Evolutionary conservation across 2,329 filamentous ascomycete species (phyloP), one percentile per base, ranked within the genome.

Genomic region (Ophiocordyceps robertsii): DNA sequence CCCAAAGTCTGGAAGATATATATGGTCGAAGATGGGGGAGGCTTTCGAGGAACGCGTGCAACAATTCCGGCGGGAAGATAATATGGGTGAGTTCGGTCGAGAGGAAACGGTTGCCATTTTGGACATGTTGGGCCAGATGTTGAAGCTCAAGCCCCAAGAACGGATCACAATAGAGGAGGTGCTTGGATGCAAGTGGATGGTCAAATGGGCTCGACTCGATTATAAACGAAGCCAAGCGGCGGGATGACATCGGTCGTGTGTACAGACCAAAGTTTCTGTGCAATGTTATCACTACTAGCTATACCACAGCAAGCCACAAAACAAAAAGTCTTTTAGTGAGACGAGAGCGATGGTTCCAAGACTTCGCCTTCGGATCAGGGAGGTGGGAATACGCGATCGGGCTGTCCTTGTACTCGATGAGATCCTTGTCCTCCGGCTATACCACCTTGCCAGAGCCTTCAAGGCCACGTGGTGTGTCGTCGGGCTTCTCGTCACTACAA

Each of bases 401-500:
- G 29, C 40, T 41, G 27, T 41, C 31, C 14, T 36, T 29, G 24
- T 43, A 43, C 29, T 43, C 41, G 7, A 14, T 35, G 12, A 43
- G 37, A 8, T 24, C 7, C 11, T 32, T 29, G 12, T 43, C 37
- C 5, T 19, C n/a, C 16, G 41, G 41, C 41, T 37, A 39, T n/a
- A 39, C 41, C 16, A 43, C 41, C 24, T 43, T 43, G 12, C 41
- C 35, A 7, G 31, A 41, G 39, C 16, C 14, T 32, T 32, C 32
- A n/a, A 12, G 16, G 12, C 41, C 41, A 31, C 41, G 41, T 21
- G 41, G 35, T 13, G 36, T 30, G 11, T 16, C 6, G 41, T 43
- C 41, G 8, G 10, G n/a, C 36, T 43, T 43, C 29, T 43, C 24
- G 35, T 53, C 14, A 7, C 16, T 19, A 24, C 31, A 29, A 35